Percentiles rank a stretch among this genome's conserved stretches.
phyloP scores from a whole-genome alignment of 345 rosid species.

The Eucalyptus curtisii region DNA sequence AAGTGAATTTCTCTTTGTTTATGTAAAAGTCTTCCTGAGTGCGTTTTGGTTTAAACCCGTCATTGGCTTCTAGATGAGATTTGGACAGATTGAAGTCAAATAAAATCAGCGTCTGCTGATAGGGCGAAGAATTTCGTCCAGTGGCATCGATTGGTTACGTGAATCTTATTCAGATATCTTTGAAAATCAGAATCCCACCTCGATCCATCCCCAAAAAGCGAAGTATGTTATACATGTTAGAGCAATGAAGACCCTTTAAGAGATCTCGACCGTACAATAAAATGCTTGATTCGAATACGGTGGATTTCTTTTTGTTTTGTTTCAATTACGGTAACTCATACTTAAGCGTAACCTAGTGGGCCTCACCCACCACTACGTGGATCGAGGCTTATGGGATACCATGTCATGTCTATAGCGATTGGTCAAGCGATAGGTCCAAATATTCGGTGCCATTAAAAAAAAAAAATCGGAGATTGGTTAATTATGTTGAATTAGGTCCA shows the following conservation, averaged over 20 bases:
- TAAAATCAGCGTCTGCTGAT: not conserved
- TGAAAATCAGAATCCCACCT: not conserved
- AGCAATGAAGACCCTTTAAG: not conserved
- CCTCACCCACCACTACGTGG: not conserved
- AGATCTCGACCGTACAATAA: not conserved
- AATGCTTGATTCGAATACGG: not conserved
- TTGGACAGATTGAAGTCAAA: not conserved
- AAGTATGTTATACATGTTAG: not conserved
- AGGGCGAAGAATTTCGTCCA: not conserved
- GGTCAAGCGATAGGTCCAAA: not conserved
- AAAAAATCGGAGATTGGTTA: not conserved
- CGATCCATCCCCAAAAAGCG: not conserved
- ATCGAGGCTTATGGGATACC: not conserved
- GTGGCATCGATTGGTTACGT: not conserved
- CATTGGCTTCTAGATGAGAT: not conserved
- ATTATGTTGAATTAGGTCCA: not conserved
- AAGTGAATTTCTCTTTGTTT: not conserved
- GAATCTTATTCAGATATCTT: not conserved
- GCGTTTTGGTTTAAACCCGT: not conserved
- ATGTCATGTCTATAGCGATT: not conserved
- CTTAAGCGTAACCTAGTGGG: not conserved
- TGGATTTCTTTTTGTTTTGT: not conserved
- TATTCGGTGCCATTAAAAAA: accelerated
- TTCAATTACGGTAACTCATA: not conserved
- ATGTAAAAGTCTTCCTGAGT: not conserved